Evolutionary conservation across 108 stramenopile species (phyloP).

Genomic region (Skeletonema potamos): DNA sequence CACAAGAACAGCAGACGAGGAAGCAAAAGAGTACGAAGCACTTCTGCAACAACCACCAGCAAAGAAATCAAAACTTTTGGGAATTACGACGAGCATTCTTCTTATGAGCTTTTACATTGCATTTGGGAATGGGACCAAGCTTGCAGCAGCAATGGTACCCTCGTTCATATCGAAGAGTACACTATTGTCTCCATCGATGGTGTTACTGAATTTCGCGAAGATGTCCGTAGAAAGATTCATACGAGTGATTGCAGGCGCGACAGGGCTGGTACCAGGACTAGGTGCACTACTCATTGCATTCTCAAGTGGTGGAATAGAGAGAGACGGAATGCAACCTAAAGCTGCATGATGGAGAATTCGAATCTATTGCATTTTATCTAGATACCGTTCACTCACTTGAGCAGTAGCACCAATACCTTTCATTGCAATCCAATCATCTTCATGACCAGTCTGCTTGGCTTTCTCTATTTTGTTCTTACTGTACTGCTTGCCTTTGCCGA

Average conservation of each 20-base stretch:
- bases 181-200: neutral
- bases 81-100: conserved; percentile 16
- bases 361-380: neutral
- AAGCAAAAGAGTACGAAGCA: conserved; percentile 24
- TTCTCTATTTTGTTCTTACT: neutral
- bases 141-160: neutral
- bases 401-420: conserved; percentile 2
- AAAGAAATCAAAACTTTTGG: conserved; percentile 21
- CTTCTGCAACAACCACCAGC: conserved; percentile 26
- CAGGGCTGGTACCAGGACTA: conserved; percentile 18
- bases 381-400: neutral
- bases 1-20: conserved; percentile 17
- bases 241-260: conserved; percentile 15
- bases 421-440: neutral
- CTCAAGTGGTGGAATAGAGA: conserved; percentile 36
- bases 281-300: conserved; percentile 14
- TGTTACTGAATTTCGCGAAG: neutral
- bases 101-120: conserved; percentile 23
- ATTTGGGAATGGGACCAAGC: neutral
- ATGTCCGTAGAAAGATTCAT: neutral
- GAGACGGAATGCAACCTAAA: conserved; percentile 7
- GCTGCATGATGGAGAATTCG: neutral
- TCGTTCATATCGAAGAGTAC: neutral
- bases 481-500: neutral
- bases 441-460: neutral